Conservation (phyloP, 495 filamentous ascomycete genomes). For the Opeltia flavorubescens region DNA sequence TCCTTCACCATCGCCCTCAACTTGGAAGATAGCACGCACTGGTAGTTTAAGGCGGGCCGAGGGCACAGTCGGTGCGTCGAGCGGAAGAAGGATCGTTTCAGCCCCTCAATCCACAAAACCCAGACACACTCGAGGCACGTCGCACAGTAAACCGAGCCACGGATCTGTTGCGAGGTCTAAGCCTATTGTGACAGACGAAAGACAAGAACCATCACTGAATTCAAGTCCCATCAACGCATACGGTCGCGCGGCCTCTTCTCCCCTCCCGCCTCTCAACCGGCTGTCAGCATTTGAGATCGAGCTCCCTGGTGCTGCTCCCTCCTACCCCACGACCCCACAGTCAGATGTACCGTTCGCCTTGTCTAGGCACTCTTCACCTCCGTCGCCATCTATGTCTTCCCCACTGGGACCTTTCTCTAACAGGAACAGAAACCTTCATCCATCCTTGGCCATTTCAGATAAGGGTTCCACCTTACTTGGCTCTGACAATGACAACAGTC, state of each 20-base stretch:
- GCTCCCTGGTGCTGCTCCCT: constrained; percentile 25
- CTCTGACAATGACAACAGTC: constrained; percentile 67
- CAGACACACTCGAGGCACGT: background rate
- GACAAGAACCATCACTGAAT: background rate
- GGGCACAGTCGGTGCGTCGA: background rate
- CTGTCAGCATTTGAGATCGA: constrained; percentile 45
- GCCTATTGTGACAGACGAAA: background rate
- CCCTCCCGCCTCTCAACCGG: constrained; percentile 39
- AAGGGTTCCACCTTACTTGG: constrained; percentile 68
- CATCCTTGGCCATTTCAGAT: constrained; percentile 45
- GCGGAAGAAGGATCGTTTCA: constrained; percentile 14
- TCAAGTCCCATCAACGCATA: constrained; percentile 1
- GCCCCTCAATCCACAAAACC: constrained; percentile 10
- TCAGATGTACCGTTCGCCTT: constrained; percentile 18
- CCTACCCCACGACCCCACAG: constrained; percentile 21
- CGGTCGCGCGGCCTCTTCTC: constrained; percentile 35
- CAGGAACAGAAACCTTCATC: constrained; percentile 19
- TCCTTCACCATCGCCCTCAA: constrained; percentile 18
- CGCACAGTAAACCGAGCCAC: background rate
- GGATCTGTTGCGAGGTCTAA: background rate
- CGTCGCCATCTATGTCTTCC: constrained; percentile 9
- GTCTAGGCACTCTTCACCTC: constrained; percentile 5
- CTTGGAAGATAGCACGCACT: constrained; percentile 16
- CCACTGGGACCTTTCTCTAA: constrained; percentile 4
- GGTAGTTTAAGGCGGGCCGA: constrained; percentile 13